Base-by-base conservation (phyloP, 169 alveolate species). In the Plasmodium chabaudi region DNA sequence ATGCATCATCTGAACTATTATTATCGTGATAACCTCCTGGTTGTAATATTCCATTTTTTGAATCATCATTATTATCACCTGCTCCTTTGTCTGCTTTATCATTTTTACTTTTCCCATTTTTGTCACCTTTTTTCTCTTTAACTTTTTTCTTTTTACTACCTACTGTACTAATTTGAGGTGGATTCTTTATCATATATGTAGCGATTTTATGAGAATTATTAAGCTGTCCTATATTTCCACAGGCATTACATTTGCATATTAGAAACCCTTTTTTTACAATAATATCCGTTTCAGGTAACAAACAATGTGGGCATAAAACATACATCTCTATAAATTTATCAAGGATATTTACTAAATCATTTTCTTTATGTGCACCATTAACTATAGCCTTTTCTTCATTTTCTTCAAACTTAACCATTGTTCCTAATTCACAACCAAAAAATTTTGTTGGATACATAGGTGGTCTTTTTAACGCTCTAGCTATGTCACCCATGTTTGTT, bases 271-370 rank as follows among this genome's bases (percentile, higher is more conserved):
- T 96, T 73, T 94, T 97, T 17, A 98, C 97, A 87, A 95, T 87
- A 69, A 98, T 94, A 51, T 97, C 98, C 59, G 98, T 97, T 93
- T 99, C 99, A 1, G 99, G 99, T 70, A 97, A 94, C 77, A 97
- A 97, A 95, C 99, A 99, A 87, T 97, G 97, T 6, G 98, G 98
- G 75, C 99, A 99, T 34, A 99, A 95, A 60, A 99, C 99, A 94
- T 97, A 98, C 97, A 97, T 97, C 74, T 97, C 99, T 69, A 99
- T 99, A 91, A 99, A 99, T 95, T 98, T 98, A 95, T 98, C 99
- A 25, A 99, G 93, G 10, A 95, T 77, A 63, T 94, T 95, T 74
- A 96, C 96, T 70, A 99, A 95, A 75, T 96, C 96, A 27, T 96
- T 96, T 55, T 96, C 98, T 23, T 95, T 88, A 87, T 97, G 99